These are phyloP conservation scores for Beauveria varroae DNA, from an alignment of 2,329 filamentous ascomycete species.

Conservation along the genomic window DNA sequence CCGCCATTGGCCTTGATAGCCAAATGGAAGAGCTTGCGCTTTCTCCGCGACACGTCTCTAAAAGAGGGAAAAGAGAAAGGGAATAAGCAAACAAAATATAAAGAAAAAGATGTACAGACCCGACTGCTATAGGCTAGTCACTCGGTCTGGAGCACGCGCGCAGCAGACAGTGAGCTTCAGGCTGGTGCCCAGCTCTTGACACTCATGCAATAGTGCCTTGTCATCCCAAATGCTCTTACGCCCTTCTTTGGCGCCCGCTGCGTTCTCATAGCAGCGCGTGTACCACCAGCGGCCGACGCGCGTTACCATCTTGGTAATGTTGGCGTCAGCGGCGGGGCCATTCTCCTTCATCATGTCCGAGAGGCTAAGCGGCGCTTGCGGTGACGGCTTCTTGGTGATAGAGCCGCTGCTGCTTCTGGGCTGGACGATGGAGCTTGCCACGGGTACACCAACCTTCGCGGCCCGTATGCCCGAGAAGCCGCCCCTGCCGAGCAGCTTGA, in stretches of 20 bases:
- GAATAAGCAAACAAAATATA: not conserved
- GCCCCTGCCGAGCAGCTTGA: constrained; percentile 58
- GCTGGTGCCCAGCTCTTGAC: constrained; percentile 77
- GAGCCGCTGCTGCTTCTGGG: constrained; percentile 15
- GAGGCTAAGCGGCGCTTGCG: constrained; percentile 46
- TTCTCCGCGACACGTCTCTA: not conserved
- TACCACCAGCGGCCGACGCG: constrained; percentile 97
- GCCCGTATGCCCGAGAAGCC: constrained; percentile 68
- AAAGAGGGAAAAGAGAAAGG: not conserved
- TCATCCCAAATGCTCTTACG: constrained; percentile 70
- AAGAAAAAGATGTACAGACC: not conserved
- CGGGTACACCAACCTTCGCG: constrained; percentile 71
- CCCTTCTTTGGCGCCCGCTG: constrained; percentile 35
- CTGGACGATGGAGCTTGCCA: constrained; percentile 44
- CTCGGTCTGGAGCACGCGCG: constrained; percentile 66
- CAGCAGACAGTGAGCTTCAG: constrained; percentile 89
- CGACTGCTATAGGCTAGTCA: constrained; percentile 34
- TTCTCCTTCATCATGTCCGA: constrained; percentile 68
- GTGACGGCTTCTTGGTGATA: constrained; percentile 17
- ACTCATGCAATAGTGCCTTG: constrained; percentile 68
- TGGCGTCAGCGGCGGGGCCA: constrained; percentile 66
- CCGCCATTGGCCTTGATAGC: not conserved
- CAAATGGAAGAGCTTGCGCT: constrained; percentile 6
- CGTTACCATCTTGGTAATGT: constrained; percentile 86
- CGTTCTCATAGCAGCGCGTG: constrained; percentile 78